Conservation (phyloP, 176 grass and related monocot genomes). For the Phoenix roebelenii region DNA sequence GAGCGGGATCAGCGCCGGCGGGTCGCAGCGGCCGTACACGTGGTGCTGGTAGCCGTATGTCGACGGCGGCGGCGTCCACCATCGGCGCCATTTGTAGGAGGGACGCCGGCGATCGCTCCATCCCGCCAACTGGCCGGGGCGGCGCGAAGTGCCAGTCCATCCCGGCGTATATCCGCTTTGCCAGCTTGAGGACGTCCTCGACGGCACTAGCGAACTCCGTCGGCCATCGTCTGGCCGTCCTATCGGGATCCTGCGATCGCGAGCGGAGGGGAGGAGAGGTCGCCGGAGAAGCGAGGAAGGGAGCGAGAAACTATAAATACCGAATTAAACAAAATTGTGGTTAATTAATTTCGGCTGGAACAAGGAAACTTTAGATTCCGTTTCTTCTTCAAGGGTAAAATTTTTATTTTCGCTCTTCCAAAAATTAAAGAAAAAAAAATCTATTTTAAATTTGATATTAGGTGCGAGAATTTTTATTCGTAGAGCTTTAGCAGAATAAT, state of each 20-base stretch:
- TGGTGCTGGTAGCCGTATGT: constrained; percentile 96
- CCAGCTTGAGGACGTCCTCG: constrained; percentile 71
- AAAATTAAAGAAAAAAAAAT: too few species aligned
- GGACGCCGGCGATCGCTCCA: constrained; percentile 31
- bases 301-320: too few species aligned
- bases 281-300: too few species aligned
- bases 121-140: constrained; percentile 24
- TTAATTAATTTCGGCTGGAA: too few species aligned
- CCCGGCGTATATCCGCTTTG: constrained; percentile 27
- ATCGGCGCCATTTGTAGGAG: constrained; percentile 56
- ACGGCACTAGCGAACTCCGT: constrained; percentile 58
- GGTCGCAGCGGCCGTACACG: constrained; percentile 67
- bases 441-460: too few species aligned
- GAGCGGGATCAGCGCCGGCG: constrained; percentile 65
- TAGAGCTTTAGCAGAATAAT: too few species aligned
- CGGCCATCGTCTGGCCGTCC: constrained; percentile 1
- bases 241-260: not conserved
- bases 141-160: constrained; percentile 1
- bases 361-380: too few species aligned
- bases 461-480: too few species aligned
- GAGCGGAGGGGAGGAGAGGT: too few species aligned
- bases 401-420: too few species aligned
- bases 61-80: constrained; percentile 70
- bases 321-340: too few species aligned
- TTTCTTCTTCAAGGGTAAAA: too few species aligned